These are phyloP conservation scores for Rhizopus arrhizus DNA, from an alignment of 371 early-diverging fungal species.

Conservation along the genomic window DNA sequence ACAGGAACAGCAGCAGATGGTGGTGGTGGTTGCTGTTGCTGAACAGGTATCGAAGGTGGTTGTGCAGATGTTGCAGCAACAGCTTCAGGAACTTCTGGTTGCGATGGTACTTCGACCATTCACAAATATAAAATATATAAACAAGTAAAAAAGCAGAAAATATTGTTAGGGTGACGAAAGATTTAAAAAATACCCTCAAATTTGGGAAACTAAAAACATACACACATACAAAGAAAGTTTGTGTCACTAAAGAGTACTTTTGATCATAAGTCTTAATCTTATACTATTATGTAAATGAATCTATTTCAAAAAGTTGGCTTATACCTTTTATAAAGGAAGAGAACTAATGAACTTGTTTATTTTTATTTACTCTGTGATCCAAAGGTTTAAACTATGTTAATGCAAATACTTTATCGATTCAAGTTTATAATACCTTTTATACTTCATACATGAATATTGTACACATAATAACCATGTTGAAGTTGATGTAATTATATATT, in stretches of 20 bases:
- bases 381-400: too few relatives aligned
- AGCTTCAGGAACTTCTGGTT: not conserved
- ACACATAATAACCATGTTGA: too few relatives aligned
- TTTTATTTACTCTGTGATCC: too few relatives aligned
- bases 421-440: too few relatives aligned
- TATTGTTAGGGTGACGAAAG: not conserved
- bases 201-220: conserved; percentile 1
- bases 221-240: not conserved
- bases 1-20: not conserved
- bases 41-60: not conserved
- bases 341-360: too few relatives aligned
- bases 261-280: too few relatives aligned
- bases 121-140: not conserved
- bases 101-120: not conserved
- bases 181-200: not conserved
- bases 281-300: too few relatives aligned
- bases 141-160: not conserved
- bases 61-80: not conserved
- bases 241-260: not conserved
- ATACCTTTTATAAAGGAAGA: too few relatives aligned
- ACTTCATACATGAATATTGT: too few relatives aligned
- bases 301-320: too few relatives aligned
- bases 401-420: too few relatives aligned
- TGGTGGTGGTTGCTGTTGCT: conserved; percentile 2
- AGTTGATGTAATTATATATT: too few relatives aligned